Percentiles rank a stretch among this genome's conserved stretches.
These are phyloP conservation scores for Peniophora sp. DNA, from an alignment of 1,284 basidiomycete species.

Conservation along the genomic window DNA sequence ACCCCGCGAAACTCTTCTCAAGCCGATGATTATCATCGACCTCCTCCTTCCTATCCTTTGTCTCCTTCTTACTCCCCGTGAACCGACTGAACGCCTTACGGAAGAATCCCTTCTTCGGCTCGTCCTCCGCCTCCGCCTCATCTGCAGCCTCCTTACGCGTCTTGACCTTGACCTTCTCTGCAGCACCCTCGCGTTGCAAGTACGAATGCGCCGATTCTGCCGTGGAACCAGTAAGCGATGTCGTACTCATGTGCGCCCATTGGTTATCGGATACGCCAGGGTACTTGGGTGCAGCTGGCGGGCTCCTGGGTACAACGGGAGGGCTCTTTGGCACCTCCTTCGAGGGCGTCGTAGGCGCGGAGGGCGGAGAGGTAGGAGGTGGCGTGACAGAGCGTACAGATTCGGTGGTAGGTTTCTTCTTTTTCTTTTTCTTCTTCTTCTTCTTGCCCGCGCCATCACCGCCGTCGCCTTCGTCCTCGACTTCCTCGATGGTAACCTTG, in stretches of 20 bases:
- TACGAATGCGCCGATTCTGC: slow-evolving; percentile 69
- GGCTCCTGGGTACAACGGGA: slow-evolving; percentile 10
- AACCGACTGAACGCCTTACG: slow-evolving; percentile 5
- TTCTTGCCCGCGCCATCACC: slow-evolving; percentile 51
- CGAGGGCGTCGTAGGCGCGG: slow-evolving; percentile 14
- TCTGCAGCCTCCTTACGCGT: slow-evolving; percentile 51
- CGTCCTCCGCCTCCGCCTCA: slow-evolving; percentile 37
- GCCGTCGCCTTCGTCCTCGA: slow-evolving; percentile 46
- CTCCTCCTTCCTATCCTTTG: slow-evolving; percentile 24
- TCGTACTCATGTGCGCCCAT: slow-evolving; percentile 6
- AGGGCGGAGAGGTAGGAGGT: slow-evolving; percentile 13
- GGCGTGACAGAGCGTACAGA: slow-evolving; percentile 10
- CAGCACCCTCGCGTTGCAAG: slow-evolving; percentile 42
- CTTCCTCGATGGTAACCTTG: slow-evolving; percentile 56
- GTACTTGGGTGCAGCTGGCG: slow-evolving; percentile 11
- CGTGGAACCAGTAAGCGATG: slow-evolving; percentile 29
- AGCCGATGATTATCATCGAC: slow-evolving; percentile 16
- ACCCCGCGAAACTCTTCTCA: slow-evolving; percentile 38
- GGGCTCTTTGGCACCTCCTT: slow-evolving; percentile 8
- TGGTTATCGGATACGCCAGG: slow-evolving; percentile 10
- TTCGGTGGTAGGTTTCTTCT: slow-evolving; percentile 31
- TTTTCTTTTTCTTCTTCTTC: slow-evolving; percentile 68
- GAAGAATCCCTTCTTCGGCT: slow-evolving; percentile 16
- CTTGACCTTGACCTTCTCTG: slow-evolving; percentile 58
- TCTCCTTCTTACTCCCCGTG: neutral